Conservation (phyloP, 1,284 basidiomycete genomes). For the Exsudoporus floridanus region DNA sequence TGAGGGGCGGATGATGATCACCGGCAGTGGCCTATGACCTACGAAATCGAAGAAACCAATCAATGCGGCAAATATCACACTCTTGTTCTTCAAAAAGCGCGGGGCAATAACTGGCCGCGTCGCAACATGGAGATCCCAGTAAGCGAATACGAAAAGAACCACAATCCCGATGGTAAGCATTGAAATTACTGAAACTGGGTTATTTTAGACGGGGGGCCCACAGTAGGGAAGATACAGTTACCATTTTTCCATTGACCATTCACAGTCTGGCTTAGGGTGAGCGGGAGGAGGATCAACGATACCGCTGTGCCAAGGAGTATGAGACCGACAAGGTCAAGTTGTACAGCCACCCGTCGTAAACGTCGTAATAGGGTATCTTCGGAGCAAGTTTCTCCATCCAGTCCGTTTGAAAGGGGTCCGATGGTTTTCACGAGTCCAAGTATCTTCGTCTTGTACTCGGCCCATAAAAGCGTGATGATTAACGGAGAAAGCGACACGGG, state of each 20-base stretch:
- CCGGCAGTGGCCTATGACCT: conserved; percentile 35
- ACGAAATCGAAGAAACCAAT: conserved; percentile 76
- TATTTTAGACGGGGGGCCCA: conserved; percentile 1
- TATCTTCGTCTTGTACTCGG: conserved; percentile 61
- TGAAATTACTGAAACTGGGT: conserved; percentile 52
- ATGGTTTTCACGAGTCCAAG: conserved; percentile 41
- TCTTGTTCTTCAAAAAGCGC: conserved; percentile 57
- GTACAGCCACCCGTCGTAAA: conserved; percentile 37
- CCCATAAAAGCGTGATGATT: conserved; percentile 70
- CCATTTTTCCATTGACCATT: conserved; percentile 47
- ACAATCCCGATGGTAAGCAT: conserved; percentile 53
- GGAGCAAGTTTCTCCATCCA: neutral
- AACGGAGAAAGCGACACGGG: conserved; percentile 56
- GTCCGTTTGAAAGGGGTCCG: neutral
- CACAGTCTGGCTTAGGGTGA: conserved; percentile 53
- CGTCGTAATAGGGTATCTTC: conserved; percentile 4
- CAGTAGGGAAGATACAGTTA: conserved; percentile 18
- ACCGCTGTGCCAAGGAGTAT: conserved; percentile 61
- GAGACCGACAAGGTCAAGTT: conserved; percentile 70
- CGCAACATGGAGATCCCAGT: conserved; percentile 53
- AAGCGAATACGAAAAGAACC: conserved; percentile 43
- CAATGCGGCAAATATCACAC: conserved; percentile 58
- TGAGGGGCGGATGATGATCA: neutral
- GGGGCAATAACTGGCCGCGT: conserved; percentile 52
- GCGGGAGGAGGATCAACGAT: conserved; percentile 64